These are phyloP conservation scores for Rhizopogon vesiculosus DNA, from an alignment of 768 basidiomycete genomes.

Conservation along the genomic window DNA sequence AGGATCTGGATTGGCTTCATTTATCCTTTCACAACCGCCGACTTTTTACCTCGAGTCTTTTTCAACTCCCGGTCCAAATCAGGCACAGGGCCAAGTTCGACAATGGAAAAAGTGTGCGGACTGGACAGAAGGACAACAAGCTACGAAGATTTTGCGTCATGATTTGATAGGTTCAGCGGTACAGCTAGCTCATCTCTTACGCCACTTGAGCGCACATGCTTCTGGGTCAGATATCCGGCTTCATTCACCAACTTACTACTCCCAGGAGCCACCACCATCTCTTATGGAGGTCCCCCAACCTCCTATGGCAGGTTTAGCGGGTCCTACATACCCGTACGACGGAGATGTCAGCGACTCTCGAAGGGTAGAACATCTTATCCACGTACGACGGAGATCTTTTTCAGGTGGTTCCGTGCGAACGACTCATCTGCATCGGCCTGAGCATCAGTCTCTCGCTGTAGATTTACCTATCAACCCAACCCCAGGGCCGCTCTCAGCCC, in stretches of 20 bases:
- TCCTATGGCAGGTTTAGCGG: slow-evolving; percentile 27
- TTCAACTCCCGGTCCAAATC: slow-evolving; percentile 23
- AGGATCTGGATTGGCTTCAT: slow-evolving; percentile 54
- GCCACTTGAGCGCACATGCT: slow-evolving; percentile 34
- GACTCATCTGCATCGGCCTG: slow-evolving; percentile 11
- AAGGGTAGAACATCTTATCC: slow-evolving; percentile 13
- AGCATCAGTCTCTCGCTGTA: slow-evolving; percentile 5
- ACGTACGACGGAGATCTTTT: slow-evolving; percentile 25
- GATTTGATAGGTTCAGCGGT: slow-evolving; percentile 59
- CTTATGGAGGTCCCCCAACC: slow-evolving; percentile 37
- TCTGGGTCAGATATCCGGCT: slow-evolving; percentile 30
- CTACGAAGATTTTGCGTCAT: slow-evolving; percentile 58
- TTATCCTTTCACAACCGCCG: slow-evolving; percentile 64
- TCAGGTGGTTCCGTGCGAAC: slow-evolving; percentile 12
- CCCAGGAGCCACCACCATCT: slow-evolving; percentile 24
- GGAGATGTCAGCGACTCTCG: slow-evolving; percentile 15
- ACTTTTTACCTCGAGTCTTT: slow-evolving; percentile 60
- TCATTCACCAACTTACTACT: slow-evolving; percentile 32
- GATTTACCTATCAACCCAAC: slow-evolving; percentile 8
- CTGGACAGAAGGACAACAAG: slow-evolving; percentile 76
- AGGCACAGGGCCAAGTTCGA: slow-evolving; percentile 25
- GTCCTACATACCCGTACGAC: slow-evolving; percentile 24
- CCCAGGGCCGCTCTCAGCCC: slow-evolving; percentile 6
- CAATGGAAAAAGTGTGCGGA: slow-evolving; percentile 65
- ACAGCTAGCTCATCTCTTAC: slow-evolving; percentile 54